These are phyloP conservation scores for Polyporus tsugae DNA, from an alignment of 1,284 basidiomycete species.

Conservation along the genomic window DNA sequence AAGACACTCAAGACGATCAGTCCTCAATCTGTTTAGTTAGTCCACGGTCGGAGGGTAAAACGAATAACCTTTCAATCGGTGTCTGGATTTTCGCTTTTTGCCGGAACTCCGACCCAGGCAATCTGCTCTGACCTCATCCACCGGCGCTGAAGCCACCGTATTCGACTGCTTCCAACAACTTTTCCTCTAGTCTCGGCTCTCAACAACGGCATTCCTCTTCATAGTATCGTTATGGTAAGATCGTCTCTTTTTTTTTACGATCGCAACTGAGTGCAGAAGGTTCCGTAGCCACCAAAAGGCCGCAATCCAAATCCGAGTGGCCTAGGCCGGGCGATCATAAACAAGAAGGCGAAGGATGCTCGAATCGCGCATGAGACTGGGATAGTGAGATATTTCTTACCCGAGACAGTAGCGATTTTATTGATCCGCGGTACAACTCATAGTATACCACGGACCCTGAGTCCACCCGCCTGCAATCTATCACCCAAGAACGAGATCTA, in stretches of 20 bases:
- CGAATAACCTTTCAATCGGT: no score
- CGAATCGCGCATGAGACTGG: slow-evolving; percentile 75
- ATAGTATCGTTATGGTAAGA: background rate
- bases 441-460: slow-evolving; percentile 87
- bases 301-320: slow-evolving; percentile 76
- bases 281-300: slow-evolving; percentile 50
- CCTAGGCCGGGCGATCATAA: slow-evolving; percentile 91
- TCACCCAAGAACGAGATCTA: slow-evolving; percentile 96
- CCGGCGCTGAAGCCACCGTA: slow-evolving; percentile 1
- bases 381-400: slow-evolving; percentile 58
- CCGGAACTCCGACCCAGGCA: background rate
- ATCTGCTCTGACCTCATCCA: slow-evolving; percentile 22
- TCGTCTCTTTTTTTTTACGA: background rate
- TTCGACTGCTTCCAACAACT: background rate
- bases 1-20: no score
- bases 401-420: slow-evolving; percentile 1
- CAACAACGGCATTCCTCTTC: background rate
- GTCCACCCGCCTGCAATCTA: slow-evolving; percentile 80
- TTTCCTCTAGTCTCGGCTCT: background rate
- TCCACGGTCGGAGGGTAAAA: no score
- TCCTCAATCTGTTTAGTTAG: no score
- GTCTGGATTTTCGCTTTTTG: slow-evolving; percentile 15
- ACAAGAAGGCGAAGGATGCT: slow-evolving; percentile 86
- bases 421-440: background rate
- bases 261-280: background rate